A percentile compares a stretch with the other conserved stretches of the same genome.
Evolutionary conservation across 2,329 filamentous ascomycete species (phyloP).

Genomic region (Ramularia endophylla): DNA sequence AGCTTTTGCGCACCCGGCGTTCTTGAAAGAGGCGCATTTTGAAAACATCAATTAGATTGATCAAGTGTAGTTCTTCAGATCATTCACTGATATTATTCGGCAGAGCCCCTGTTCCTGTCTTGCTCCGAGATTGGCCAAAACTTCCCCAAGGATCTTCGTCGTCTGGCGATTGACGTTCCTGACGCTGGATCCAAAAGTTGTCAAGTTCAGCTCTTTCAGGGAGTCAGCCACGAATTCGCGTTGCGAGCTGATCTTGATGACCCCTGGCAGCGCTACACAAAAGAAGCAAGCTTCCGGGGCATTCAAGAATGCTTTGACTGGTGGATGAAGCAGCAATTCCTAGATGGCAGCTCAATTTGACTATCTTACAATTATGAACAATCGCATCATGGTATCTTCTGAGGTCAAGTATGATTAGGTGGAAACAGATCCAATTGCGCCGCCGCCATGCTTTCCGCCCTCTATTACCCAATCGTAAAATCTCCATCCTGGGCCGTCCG

Average conservation of each 20-base stretch:
- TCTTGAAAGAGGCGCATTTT: conserved; percentile 45
- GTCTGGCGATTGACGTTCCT: conserved; percentile 37
- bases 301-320: conserved; percentile 21
- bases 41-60: conserved; percentile 22
- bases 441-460: too few relatives aligned
- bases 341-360: too few relatives aligned
- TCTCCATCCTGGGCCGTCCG: too few relatives aligned
- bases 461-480: too few relatives aligned
- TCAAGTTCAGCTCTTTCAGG: conserved; percentile 23
- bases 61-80: too few relatives aligned
- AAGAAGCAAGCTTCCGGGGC: conserved; percentile 27
- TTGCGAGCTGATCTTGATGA: conserved; percentile 33
- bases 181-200: conserved; percentile 30
- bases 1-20: conserved; percentile 48
- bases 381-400: too few relatives aligned
- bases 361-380: too few relatives aligned
- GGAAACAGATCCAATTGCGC: too few relatives aligned
- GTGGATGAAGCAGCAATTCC: conserved; percentile 5
- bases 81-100: too few relatives aligned
- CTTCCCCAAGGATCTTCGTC: conserved; percentile 32
- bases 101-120: conserved; percentile 37
- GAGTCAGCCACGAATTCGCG: conserved; percentile 27
- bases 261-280: conserved; percentile 25
- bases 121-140: conserved; percentile 40
- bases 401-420: too few relatives aligned